Base-by-base conservation (phyloP, 768 basidiomycete genomes). In the Xerocomus potaroensis region DNA sequence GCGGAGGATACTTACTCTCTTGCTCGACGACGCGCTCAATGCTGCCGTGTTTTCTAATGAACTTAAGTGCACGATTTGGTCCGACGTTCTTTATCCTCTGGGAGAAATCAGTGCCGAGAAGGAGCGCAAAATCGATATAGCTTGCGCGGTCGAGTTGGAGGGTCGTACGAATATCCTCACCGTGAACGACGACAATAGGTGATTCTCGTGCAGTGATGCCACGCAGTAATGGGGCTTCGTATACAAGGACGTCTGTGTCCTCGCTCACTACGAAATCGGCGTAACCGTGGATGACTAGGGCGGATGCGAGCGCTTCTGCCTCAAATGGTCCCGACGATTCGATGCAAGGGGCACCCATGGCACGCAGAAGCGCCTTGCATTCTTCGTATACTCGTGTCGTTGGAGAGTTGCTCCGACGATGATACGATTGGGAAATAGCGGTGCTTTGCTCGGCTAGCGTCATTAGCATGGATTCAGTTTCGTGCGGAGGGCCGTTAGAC, bases 191-290 rank as follows among this genome's bases (percentile, higher is more conserved):
- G 30, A 77, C 64, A 4, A 96, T 73, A 6, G 90, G 83, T 1
- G 69, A 72, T 22, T 70, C 65, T 3, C 76, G 73, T 36, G 68
- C 77, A 12, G 88, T 83, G 35, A 93, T 68, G 60, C 89, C 87
- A 27, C 88, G 85, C 15, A 96, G 59, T 37, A 96, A 72, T 0
- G 91, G 89, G 0, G 83, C 91, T 54, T 81, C 87, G 64, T 91
- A 91, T 2, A 87, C 71, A 32, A 92, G 70, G 12, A 91, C 89
- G 56, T 92, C 90, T 19, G 88, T 89, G 63, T 96, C 93, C 68
- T 96, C 93, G 53, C 87, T 94, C 4, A 80, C 88, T 16, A 95
- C 93, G 59, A 79, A 92, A 66, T 96, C 91, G 0, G 89, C 92
- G 36, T 74, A 59, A 3, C 93, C 92, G 23, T 77, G 69, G 14